A percentile compares a stretch with the other conserved stretches of the same genome.
Evolutionary conservation across 2,329 filamentous ascomycete genomes (phyloP).

Genomic region (Tolypocladium paradoxum): DNA sequence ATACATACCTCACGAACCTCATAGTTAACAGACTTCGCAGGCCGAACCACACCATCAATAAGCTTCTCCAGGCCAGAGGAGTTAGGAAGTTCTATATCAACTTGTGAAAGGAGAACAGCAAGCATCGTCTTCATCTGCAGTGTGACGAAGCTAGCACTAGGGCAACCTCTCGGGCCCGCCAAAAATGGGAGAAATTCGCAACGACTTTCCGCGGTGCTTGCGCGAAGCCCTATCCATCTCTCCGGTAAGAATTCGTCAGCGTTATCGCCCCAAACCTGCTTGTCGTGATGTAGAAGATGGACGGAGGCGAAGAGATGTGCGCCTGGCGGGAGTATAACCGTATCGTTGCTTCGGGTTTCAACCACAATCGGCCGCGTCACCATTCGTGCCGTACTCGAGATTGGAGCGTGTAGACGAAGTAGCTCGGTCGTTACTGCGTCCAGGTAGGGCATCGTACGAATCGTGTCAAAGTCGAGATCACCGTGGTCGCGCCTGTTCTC

Average conservation of each 20-base stretch:
- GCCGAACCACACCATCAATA: slow-evolving; percentile 1
- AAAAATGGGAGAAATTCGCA: slow-evolving; percentile 2
- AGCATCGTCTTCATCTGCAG: slow-evolving; percentile 5
- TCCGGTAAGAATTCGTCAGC: slow-evolving; percentile 2
- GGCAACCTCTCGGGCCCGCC: neutral
- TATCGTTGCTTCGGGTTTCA: neutral
- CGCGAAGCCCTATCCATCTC: neutral
- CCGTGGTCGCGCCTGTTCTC: neutral
- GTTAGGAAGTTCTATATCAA: neutral
- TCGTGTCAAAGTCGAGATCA: neutral
- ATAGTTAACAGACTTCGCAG: neutral
- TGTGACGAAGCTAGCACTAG: slow-evolving; percentile 1
- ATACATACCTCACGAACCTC: neutral
- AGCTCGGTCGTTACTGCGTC: slow-evolving; percentile 1
- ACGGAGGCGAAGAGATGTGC: slow-evolving; percentile 1
- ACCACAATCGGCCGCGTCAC: neutral
- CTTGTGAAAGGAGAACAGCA: neutral
- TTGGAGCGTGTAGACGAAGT: slow-evolving; percentile 1
- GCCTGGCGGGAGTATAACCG: neutral
- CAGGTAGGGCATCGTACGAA: slow-evolving; percentile 1
- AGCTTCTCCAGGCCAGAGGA: neutral
- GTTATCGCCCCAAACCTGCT: slow-evolving; percentile 1
- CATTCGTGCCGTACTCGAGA: neutral
- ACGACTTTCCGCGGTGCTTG: neutral
- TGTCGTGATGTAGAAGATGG: slow-evolving; percentile 1